Percentiles rank a stretch among this genome's conserved stretches.
phyloP scores from a whole-genome alignment of 1,139 yeast genomes.

The Sugiyamaella grinbergsii region DNA sequence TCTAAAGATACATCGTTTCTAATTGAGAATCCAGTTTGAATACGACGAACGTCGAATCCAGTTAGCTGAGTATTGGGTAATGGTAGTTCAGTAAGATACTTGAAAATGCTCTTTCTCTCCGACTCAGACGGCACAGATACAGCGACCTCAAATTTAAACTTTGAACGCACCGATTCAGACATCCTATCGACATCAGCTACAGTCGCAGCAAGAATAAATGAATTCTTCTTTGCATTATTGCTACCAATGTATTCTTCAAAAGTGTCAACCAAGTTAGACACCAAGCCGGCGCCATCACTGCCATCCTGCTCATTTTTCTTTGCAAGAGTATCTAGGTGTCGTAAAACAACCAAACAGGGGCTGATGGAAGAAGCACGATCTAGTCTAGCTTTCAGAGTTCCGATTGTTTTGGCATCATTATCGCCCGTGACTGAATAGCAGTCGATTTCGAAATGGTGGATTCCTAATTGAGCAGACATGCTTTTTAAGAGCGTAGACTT shows the following conservation, averaged over 20 bases:
- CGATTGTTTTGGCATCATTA: conserved; percentile 78
- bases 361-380: conserved; percentile 57
- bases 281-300: conserved; percentile 55
- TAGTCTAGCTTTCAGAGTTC: conserved; percentile 70
- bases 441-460: conserved; percentile 70
- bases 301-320: conserved; percentile 67
- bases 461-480: conserved; percentile 60
- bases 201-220: conserved; percentile 64
- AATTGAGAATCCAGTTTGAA: conserved; percentile 23
- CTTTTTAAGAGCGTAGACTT: conserved; percentile 65
- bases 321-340: conserved; percentile 76
- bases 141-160: conserved; percentile 74
- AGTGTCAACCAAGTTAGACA: conserved; percentile 61
- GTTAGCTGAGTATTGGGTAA: conserved; percentile 23
- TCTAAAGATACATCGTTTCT: conserved; percentile 59
- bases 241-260: conserved; percentile 51
- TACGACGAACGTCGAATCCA: conserved; percentile 7
- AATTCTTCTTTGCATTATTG: conserved; percentile 34
- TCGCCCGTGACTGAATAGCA: conserved; percentile 58
- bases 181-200: conserved; percentile 71
- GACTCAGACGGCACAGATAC: conserved; percentile 76
- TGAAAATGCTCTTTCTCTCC: conserved; percentile 69
- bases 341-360: conserved; percentile 57
- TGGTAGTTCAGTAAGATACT: conserved; percentile 46
- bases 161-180: conserved; percentile 65